phyloP scores from a whole-genome alignment of 2,329 filamentous ascomycete genomes.

The Didymella exigua region DNA sequence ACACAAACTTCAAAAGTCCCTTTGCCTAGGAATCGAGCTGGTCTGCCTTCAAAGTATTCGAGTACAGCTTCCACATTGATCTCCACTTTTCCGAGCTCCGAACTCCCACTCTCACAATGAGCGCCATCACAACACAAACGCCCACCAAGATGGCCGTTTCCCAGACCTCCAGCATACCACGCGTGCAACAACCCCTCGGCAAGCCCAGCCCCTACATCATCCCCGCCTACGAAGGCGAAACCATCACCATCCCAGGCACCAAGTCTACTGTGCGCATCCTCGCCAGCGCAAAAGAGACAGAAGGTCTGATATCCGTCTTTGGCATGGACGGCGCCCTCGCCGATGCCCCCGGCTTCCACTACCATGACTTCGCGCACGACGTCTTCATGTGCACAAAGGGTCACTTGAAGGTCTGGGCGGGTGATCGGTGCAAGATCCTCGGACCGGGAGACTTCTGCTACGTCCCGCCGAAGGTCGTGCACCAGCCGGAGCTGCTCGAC shows the following conservation, averaged over 20 bases:
- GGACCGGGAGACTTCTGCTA: constrained; percentile 29
- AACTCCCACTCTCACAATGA: neutral
- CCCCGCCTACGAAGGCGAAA: constrained; percentile 24
- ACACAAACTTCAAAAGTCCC: neutral
- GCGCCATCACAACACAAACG: constrained; percentile 1
- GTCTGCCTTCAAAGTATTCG: neutral
- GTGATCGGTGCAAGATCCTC: constrained; percentile 25
- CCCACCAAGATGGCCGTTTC: constrained; percentile 5
- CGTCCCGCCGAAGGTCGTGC: constrained; percentile 24
- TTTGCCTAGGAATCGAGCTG: neutral
- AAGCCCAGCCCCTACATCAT: constrained; percentile 23
- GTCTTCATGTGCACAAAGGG: constrained; percentile 32
- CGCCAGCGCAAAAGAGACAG: constrained; percentile 23
- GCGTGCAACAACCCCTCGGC: constrained; percentile 15
- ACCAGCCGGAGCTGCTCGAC: constrained; percentile 23
- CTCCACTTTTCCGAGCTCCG: neutral
- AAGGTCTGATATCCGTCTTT: constrained; percentile 26
- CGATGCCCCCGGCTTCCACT: constrained; percentile 29
- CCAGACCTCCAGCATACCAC: constrained; percentile 10
- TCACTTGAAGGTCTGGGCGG: constrained; percentile 24
- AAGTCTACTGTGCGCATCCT: constrained; percentile 26
- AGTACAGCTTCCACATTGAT: neutral
- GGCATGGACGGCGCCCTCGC: constrained; percentile 24
- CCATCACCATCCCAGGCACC: constrained; percentile 24
- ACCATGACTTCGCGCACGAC: constrained; percentile 28